phyloP scores from a whole-genome alignment of 495 filamentous ascomycete species.

The Podospora comata region DNA sequence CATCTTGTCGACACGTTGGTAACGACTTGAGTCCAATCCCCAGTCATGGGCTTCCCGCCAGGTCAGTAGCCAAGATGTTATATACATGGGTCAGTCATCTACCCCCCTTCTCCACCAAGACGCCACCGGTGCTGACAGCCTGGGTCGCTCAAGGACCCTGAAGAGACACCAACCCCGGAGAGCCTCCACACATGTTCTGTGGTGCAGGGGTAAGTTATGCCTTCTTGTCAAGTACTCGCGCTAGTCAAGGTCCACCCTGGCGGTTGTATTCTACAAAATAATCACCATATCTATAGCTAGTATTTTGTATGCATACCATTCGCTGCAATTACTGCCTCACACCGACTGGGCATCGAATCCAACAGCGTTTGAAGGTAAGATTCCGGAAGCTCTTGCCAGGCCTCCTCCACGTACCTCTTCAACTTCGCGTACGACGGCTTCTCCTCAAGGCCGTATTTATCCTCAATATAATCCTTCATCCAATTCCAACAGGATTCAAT shows the following conservation, averaged over 20 bases:
- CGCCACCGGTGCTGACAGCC: no score
- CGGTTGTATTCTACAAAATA: neutral
- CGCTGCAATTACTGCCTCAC: neutral
- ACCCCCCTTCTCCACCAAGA: no score
- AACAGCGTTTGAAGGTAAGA: neutral
- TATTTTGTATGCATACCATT: slow-evolving; percentile 1
- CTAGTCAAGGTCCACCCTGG: neutral
- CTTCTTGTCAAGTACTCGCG: neutral
- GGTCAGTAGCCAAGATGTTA: no score
- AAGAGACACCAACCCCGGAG: no score
- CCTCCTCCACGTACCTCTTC: neutral
- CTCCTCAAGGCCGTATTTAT: slow-evolving; percentile 18
- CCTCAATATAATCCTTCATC: slow-evolving; percentile 31
- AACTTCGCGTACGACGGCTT: neutral
- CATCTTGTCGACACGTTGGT: no score
- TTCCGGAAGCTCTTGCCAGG: slow-evolving; percentile 1
- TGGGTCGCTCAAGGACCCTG: no score
- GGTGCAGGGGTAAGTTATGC: neutral
- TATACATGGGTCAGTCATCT: no score
- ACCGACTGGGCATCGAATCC: neutral
- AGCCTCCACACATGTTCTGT: no score
- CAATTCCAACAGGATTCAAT: slow-evolving; percentile 32
- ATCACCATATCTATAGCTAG: neutral
- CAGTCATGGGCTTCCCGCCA: no score
- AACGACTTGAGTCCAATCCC: no score